A percentile compares a stretch with the other conserved stretches of the same genome.
Conservation (phyloP, 768 basidiomycete species). For the Goffeauzyma gilvescens region DNA sequence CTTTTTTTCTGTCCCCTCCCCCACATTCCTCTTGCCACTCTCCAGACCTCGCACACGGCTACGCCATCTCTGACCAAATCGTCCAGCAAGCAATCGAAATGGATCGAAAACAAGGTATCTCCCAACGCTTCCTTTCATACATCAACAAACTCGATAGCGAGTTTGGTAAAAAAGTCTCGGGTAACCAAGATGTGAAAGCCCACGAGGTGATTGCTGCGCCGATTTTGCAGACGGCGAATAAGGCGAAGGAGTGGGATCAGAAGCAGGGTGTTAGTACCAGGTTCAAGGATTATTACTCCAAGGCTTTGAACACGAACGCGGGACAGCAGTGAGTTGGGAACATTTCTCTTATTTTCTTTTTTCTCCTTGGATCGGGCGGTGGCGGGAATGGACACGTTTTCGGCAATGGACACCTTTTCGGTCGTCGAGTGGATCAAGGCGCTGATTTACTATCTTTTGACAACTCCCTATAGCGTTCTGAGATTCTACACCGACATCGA, state of each 20-base stretch:
- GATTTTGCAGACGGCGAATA: conserved; percentile 38
- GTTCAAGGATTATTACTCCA: conserved; percentile 41
- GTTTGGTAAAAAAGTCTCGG: conserved; percentile 40
- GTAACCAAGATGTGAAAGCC: conserved; percentile 34
- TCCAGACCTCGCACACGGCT: conserved; percentile 62
- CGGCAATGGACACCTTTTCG: too few relatives aligned
- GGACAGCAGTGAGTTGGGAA: conserved; percentile 43
- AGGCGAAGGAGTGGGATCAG: conserved; percentile 59
- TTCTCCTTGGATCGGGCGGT: neutral
- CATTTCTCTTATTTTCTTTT: neutral
- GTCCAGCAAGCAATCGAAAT: conserved; percentile 40
- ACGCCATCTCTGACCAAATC: conserved; percentile 56
- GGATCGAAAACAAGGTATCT: conserved; percentile 62
- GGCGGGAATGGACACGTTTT: neutral
- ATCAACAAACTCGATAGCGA: conserved; percentile 52
- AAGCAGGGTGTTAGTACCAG: conserved; percentile 55
- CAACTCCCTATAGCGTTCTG: conserved; percentile 40
- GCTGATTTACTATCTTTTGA: too few relatives aligned
- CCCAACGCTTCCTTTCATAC: conserved; percentile 61
- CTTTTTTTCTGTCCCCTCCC: neutral
- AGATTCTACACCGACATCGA: conserved; percentile 70
- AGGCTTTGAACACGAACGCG: conserved; percentile 51
- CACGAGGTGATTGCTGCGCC: conserved; percentile 3
- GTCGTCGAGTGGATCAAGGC: too few relatives aligned
- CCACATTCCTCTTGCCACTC: neutral